Evolutionary conservation across 2,329 filamentous ascomycete species (phyloP).

Genomic region (Alternaria sp.): DNA sequence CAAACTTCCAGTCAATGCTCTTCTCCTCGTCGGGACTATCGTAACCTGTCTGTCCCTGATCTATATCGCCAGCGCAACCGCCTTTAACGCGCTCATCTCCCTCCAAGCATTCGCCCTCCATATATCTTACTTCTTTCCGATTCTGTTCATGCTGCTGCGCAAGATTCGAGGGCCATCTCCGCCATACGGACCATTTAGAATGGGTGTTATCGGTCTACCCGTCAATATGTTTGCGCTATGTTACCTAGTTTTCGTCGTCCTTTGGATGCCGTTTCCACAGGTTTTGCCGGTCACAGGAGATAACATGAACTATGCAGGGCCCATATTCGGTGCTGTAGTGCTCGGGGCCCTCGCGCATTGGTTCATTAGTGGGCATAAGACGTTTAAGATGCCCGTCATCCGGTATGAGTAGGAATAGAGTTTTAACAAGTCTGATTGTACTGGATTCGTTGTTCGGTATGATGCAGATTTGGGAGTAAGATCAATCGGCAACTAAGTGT

Average conservation of each 20-base stretch:
- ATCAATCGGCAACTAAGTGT: background rate
- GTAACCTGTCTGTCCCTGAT: slow-evolving; percentile 47
- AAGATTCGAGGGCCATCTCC: slow-evolving; percentile 30
- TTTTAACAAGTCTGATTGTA: background rate
- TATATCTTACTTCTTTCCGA: slow-evolving; percentile 45
- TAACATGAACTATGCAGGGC: slow-evolving; percentile 46
- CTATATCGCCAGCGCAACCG: slow-evolving; percentile 45
- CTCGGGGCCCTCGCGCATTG: slow-evolving; percentile 34
- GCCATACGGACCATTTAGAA: slow-evolving; percentile 39
- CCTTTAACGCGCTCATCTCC: slow-evolving; percentile 48
- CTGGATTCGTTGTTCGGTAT: background rate
- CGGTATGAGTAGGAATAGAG: slow-evolving; percentile 26
- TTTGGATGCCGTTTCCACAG: slow-evolving; percentile 45
- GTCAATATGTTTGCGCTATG: slow-evolving; percentile 39
- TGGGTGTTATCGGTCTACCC: slow-evolving; percentile 35
- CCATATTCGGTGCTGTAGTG: slow-evolving; percentile 38
- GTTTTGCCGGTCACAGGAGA: slow-evolving; percentile 37
- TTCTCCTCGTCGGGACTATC: slow-evolving; percentile 34
- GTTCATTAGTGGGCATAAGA: slow-evolving; percentile 28
- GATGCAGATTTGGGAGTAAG: background rate
- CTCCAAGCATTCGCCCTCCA: slow-evolving; percentile 44
- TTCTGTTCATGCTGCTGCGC: slow-evolving; percentile 38
- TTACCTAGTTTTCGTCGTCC: slow-evolving; percentile 37
- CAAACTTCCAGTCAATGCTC: slow-evolving; percentile 36
- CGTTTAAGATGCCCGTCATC: slow-evolving; percentile 35